Evolutionary conservation across 2,329 filamentous ascomycete species (phyloP).

Genomic region (Didymella sp.): DNA sequence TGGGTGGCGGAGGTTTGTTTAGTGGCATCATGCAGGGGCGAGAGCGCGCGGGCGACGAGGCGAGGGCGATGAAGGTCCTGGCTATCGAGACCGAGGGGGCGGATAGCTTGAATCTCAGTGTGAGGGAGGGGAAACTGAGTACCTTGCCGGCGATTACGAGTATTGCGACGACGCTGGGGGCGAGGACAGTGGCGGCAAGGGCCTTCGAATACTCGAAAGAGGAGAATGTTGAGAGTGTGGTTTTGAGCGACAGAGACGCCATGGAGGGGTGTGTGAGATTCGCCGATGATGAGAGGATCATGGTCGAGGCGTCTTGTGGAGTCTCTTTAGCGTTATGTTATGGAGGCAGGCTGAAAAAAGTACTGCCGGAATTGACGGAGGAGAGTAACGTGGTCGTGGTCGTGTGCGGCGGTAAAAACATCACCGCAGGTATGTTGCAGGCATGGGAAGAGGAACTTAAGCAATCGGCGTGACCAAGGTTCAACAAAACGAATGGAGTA

Average conservation of each 20-base stretch:
- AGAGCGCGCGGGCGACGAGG: constrained; percentile 6
- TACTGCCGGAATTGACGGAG: constrained; percentile 57
- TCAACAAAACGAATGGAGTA: background rate
- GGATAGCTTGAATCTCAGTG: constrained; percentile 69
- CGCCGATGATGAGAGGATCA: constrained; percentile 77
- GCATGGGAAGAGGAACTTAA: constrained; percentile 9
- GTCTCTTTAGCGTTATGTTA: constrained; percentile 74
- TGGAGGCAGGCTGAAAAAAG: constrained; percentile 64
- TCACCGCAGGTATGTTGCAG: constrained; percentile 49
- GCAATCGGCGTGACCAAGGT: background rate
- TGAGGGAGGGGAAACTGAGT: constrained; percentile 62
- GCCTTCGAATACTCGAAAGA: constrained; percentile 66
- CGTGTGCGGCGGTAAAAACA: constrained; percentile 73
- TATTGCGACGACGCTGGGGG: constrained; percentile 75
- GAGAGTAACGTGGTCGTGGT: constrained; percentile 78
- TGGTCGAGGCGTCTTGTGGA: constrained; percentile 85
- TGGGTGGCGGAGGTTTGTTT: constrained; percentile 79
- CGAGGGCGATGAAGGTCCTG: constrained; percentile 56
- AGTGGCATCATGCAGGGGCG: constrained; percentile 68
- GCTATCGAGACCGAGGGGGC: constrained; percentile 78
- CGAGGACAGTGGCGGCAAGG: constrained; percentile 67
- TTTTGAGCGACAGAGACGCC: constrained; percentile 76
- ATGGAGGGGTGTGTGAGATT: constrained; percentile 76
- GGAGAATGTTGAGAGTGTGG: constrained; percentile 63
- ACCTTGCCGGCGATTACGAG: constrained; percentile 74